Conservation (phyloP, 1,139 yeast genomes). For the Debaryomycetaceae sp. region DNA sequence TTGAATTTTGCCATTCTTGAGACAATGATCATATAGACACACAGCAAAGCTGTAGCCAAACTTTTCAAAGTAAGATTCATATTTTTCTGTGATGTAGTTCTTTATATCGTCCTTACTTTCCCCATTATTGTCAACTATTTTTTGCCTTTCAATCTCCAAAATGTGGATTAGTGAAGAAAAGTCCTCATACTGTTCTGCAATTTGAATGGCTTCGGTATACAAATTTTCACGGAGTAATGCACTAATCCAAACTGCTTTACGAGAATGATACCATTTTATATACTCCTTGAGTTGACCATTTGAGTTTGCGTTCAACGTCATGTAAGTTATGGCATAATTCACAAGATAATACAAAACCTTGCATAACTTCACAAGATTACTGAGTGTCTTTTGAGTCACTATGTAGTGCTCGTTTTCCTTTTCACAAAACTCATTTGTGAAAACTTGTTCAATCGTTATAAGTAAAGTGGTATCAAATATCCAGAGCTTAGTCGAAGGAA, state of each 20-base stretch:
- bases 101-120: conserved; percentile 10
- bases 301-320: conserved; percentile 22
- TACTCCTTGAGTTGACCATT: conserved; percentile 28
- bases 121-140: conserved; percentile 24
- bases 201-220: conserved; percentile 51
- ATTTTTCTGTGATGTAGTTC: conserved; percentile 22
- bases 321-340: conserved; percentile 34
- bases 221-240: conserved; percentile 47
- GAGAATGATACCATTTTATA: conserved; percentile 29
- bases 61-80: conserved; percentile 53
- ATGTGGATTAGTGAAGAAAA: conserved; percentile 64
- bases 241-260: conserved; percentile 50
- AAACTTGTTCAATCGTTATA: conserved; percentile 31
- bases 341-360: conserved; percentile 37
- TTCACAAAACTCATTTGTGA: conserved; percentile 18
- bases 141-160: conserved; percentile 51
- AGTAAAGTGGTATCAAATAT: conserved; percentile 37
- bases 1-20: conserved; percentile 52
- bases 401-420: conserved; percentile 10
- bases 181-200: conserved; percentile 68
- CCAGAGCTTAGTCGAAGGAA: conserved; percentile 31
- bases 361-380: conserved; percentile 22
- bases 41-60: conserved; percentile 72
- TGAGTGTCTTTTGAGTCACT: conserved; percentile 13
- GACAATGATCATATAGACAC: conserved; percentile 58